Conservation (phyloP, 345 rosid genomes). For the Reutealis trisperma region DNA sequence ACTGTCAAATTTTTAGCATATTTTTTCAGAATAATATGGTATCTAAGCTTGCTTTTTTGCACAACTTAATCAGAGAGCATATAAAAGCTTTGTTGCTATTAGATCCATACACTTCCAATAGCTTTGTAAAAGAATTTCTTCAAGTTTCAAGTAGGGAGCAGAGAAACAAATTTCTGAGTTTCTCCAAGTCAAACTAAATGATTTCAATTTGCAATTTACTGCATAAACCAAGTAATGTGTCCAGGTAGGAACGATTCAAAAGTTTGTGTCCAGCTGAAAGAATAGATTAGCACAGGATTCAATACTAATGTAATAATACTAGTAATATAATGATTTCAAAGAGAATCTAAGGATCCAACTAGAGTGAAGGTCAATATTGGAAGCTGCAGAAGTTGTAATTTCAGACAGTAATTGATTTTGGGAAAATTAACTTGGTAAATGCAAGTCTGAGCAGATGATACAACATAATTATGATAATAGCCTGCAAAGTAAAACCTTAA, state of each 20-base stretch:
- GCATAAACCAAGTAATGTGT: neutral
- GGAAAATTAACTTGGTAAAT: neutral
- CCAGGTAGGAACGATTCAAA: neutral
- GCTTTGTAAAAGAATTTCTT: neutral
- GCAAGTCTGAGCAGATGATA: neutral
- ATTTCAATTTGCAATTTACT: neutral
- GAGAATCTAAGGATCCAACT: neutral
- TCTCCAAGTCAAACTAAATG: neutral
- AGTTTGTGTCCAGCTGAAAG: neutral
- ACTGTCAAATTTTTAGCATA: neutral
- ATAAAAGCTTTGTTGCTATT: neutral
- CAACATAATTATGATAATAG: neutral
- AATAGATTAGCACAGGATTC: neutral
- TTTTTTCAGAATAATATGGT: neutral
- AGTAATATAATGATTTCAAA: neutral
- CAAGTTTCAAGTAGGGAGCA: neutral
- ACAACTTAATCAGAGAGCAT: neutral
- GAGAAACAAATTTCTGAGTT: neutral
- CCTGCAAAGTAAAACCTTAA: neutral
- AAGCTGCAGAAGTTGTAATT: neutral
- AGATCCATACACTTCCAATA: neutral
- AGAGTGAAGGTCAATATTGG: neutral
- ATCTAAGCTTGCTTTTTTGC: neutral
- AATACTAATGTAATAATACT: neutral
- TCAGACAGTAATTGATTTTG: neutral